A percentile compares a stretch with the other conserved stretches of the same genome.
Conservation (phyloP, 164 flowering plant genomes). For the Macadamia tetraphylla region DNA sequence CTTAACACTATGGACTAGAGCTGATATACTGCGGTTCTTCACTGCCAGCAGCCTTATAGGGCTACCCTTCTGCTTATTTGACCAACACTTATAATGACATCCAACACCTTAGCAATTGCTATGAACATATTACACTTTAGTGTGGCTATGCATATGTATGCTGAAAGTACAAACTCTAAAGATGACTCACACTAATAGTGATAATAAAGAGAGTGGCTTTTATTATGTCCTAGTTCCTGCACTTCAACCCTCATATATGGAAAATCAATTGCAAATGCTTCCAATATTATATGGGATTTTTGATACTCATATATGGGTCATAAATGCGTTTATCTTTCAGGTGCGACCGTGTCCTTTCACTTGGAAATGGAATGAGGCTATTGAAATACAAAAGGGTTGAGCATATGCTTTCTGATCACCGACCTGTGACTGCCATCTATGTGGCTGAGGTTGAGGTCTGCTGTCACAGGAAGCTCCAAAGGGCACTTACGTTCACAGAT, state of each 20-base stretch:
- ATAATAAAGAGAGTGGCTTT: no score
- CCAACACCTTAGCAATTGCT: no score
- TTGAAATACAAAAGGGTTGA: conserved; percentile 64
- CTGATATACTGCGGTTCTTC: no score
- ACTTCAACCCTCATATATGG: neutral
- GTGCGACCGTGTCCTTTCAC: conserved; percentile 93
- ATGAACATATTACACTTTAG: no score
- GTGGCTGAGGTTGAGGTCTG: conserved; percentile 81
- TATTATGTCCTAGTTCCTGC: neutral
- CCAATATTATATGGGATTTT: neutral
- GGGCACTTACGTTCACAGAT: conserved; percentile 74
- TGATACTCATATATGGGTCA: neutral
- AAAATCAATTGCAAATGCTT: neutral
- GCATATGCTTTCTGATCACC: conserved; percentile 77
- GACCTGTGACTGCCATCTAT: conserved; percentile 82
- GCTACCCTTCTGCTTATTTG: no score
- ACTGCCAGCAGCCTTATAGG: no score
- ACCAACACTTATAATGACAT: no score
- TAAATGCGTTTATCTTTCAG: conserved; percentile 28
- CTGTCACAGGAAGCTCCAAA: conserved; percentile 63
- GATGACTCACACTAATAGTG: no score
- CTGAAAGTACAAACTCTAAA: no score
- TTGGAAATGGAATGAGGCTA: conserved; percentile 74
- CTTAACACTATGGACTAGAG: no score
- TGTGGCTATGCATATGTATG: no score